A percentile compares a stretch with the other conserved stretches of the same genome.
Conservation (phyloP, 768 basidiomycete genomes). For the Leccinum barrowsii region DNA sequence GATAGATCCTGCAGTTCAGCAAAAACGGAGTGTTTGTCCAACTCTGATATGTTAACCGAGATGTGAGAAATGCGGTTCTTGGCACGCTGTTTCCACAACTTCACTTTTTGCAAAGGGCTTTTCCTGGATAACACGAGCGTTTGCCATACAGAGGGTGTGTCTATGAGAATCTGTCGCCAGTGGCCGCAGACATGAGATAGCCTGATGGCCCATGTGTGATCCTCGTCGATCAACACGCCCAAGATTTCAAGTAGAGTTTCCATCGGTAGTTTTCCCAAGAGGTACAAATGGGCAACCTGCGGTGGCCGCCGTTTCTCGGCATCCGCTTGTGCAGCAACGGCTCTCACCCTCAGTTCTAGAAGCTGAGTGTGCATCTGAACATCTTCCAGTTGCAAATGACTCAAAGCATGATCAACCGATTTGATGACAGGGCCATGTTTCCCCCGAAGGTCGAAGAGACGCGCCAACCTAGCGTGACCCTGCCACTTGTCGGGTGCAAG, state of each 20-base stretch:
- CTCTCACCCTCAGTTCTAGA: conserved; percentile 40
- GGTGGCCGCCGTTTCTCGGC: conserved; percentile 28
- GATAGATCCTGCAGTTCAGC: conserved; percentile 19
- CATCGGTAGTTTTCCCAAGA: conserved; percentile 60
- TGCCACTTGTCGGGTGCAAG: conserved; percentile 69
- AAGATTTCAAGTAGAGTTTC: conserved; percentile 65
- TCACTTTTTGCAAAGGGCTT: conserved; percentile 49
- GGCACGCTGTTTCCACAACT: conserved; percentile 57
- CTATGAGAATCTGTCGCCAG: conserved; percentile 57
- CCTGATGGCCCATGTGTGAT: conserved; percentile 41
- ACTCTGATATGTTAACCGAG: conserved; percentile 14
- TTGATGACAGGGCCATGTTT: conserved; percentile 50
- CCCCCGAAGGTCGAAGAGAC: conserved; percentile 51
- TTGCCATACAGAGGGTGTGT: conserved; percentile 56
- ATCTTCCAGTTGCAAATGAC: conserved; percentile 45
- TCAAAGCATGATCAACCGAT: conserved; percentile 60
- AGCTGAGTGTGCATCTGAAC: conserved; percentile 44
- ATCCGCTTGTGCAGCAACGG: conserved; percentile 19
- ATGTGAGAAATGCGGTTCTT: conserved; percentile 41
- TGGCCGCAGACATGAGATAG: conserved; percentile 58
- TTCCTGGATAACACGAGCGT: conserved; percentile 50
- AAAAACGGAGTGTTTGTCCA: conserved; percentile 17
- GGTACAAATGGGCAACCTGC: conserved; percentile 33
- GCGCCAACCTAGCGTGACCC: conserved; percentile 71
- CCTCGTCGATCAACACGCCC: conserved; percentile 36